Percentiles rank a stretch among this genome's conserved stretches.
Conservation (phyloP, 2,329 filamentous ascomycete species). For the Aspergillus brunneoviolaceus region DNA sequence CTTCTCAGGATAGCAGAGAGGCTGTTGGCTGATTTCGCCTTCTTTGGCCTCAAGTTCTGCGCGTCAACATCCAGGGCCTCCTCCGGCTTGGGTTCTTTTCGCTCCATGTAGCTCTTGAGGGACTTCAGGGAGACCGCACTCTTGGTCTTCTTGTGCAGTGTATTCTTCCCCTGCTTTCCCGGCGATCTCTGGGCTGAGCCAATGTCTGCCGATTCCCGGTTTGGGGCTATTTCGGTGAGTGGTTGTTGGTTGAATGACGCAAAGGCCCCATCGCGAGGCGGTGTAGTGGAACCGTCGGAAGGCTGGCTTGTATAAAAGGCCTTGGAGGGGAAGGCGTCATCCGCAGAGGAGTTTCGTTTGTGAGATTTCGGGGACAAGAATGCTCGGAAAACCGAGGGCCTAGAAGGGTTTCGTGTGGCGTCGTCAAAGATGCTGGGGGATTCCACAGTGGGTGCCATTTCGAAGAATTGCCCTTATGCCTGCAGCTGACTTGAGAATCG, state of each 20-base stretch:
- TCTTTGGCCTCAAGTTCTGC: constrained; percentile 56
- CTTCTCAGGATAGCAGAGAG: constrained; percentile 74
- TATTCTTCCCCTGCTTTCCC: constrained; percentile 36
- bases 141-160: constrained; percentile 54
- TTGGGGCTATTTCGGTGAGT: constrained; percentile 40
- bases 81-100: constrained; percentile 40
- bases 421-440: constrained; percentile 40
- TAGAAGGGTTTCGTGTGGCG: constrained; percentile 33
- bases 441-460: constrained; percentile 35
- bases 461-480: constrained; percentile 27
- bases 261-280: constrained; percentile 53
- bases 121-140: constrained; percentile 56
- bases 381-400: constrained; percentile 52
- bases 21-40: constrained; percentile 80
- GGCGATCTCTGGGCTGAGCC: constrained; percentile 36
- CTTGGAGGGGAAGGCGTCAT: constrained; percentile 27
- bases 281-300: constrained; percentile 38
- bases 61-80: constrained; percentile 33
- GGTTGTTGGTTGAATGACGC: constrained; percentile 35
- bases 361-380: constrained; percentile 54
- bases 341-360: constrained; percentile 47
- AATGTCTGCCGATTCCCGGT: constrained; percentile 33
- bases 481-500: constrained; percentile 24
- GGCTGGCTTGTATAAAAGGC: constrained; percentile 43
- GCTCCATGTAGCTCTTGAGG: constrained; percentile 47